These are phyloP conservation scores for Malassezia brasiliensis DNA, from an alignment of 1,284 basidiomycete genomes.

Conservation along the genomic window DNA sequence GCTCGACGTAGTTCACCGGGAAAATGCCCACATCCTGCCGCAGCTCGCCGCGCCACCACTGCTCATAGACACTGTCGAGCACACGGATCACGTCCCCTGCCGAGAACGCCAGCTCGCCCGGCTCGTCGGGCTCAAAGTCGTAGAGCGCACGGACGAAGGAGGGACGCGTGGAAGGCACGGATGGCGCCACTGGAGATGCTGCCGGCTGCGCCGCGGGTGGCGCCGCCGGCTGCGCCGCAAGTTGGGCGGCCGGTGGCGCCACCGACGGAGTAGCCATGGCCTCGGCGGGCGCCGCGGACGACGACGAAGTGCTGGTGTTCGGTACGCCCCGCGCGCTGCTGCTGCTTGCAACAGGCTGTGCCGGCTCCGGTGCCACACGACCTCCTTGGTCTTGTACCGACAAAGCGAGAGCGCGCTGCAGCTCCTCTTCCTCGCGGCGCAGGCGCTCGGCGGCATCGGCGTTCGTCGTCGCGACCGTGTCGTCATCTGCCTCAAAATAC, in stretches of 20 bases:
- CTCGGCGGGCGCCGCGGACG: background rate
- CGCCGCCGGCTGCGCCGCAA: background rate
- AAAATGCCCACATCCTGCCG: constrained; percentile 92
- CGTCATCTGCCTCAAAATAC: constrained; percentile 46
- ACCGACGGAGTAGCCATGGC: background rate
- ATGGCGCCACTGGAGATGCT: constrained; percentile 46
- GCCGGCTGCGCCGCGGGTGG: constrained; percentile 23
- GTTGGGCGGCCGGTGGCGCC: background rate
- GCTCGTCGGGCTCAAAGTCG: constrained; percentile 76
- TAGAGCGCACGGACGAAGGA: constrained; percentile 70
- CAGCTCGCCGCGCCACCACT: constrained; percentile 96
- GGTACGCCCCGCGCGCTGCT: background rate
- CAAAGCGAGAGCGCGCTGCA: constrained; percentile 39
- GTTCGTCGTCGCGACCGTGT: constrained; percentile 8
- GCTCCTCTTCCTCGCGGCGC: constrained; percentile 43
- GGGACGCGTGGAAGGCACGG: constrained; percentile 33
- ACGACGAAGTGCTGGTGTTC: background rate
- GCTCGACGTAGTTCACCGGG: constrained; percentile 89
- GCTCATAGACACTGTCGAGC: constrained; percentile 84
- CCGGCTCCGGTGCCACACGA: background rate
- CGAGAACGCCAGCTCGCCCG: constrained; percentile 82
- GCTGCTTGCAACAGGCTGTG: background rate
- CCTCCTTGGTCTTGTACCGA: constrained; percentile 38
- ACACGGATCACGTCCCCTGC: constrained; percentile 94
- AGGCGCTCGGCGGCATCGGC: constrained; percentile 31